phyloP scores from a whole-genome alignment of 805 yeast genomes.

The Cyberlindnera americana region DNA sequence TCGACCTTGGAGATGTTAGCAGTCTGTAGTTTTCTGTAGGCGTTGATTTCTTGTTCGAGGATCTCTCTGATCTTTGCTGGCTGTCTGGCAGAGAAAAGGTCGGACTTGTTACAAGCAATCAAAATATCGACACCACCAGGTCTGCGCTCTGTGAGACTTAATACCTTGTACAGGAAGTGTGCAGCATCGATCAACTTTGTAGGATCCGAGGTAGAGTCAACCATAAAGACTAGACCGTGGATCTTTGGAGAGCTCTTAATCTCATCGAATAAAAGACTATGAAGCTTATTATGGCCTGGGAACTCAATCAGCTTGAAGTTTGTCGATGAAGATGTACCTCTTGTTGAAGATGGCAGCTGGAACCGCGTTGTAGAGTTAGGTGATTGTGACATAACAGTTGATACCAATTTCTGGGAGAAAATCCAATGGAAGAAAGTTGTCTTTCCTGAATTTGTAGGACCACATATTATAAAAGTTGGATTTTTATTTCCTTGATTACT shows the following conservation, averaged over 20 bases:
- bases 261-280: constrained; percentile 48
- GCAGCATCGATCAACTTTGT: constrained; percentile 52
- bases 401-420: constrained; percentile 27
- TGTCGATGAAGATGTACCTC: constrained; percentile 20
- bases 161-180: constrained; percentile 52
- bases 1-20: constrained; percentile 32
- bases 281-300: constrained; percentile 86
- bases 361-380: constrained; percentile 38
- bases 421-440: constrained; percentile 48
- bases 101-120: constrained; percentile 82
- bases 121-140: constrained; percentile 71
- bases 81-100: constrained; percentile 80
- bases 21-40: constrained; percentile 46
- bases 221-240: constrained; percentile 67
- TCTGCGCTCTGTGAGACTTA: constrained; percentile 58
- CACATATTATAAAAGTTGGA: constrained; percentile 62
- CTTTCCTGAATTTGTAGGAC: constrained; percentile 65
- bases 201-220: constrained; percentile 67
- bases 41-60: constrained; percentile 62
- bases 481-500: constrained; percentile 25
- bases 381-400: constrained; percentile 51
- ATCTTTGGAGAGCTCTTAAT: constrained; percentile 42
- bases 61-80: constrained; percentile 52
- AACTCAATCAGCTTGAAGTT: constrained; percentile 62
- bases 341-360: constrained; percentile 37